A percentile compares a stretch with the other conserved stretches of the same genome.
Evolutionary conservation across 805 yeast genomes (phyloP).

Genomic region (Huiozyma naganishii): DNA sequence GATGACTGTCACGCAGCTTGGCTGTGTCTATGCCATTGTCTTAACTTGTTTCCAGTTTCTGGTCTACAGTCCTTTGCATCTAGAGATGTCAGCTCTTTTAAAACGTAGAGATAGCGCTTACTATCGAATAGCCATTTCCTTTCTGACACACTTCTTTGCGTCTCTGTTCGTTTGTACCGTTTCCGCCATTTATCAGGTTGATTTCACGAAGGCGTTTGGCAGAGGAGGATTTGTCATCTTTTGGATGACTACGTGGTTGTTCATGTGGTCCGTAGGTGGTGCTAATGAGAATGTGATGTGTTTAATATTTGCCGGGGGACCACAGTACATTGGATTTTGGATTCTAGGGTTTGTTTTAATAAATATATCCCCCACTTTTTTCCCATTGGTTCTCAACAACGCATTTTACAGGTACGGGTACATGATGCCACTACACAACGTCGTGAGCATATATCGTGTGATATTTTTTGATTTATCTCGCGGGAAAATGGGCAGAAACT

Average conservation of each 20-base stretch:
- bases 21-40: slow-evolving; percentile 60
- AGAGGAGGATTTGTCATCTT: slow-evolving; percentile 60
- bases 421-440: slow-evolving; percentile 58
- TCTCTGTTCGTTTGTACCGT: slow-evolving; percentile 51
- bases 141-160: slow-evolving; percentile 41
- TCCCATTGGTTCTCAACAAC: slow-evolving; percentile 50
- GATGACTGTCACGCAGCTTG: slow-evolving; percentile 65
- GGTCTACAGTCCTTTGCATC: slow-evolving; percentile 48
- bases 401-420: slow-evolving; percentile 52
- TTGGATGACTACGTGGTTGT: slow-evolving; percentile 59
- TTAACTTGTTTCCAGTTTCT: slow-evolving; percentile 61
- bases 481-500: slow-evolving; percentile 47
- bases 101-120: slow-evolving; percentile 36
- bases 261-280: slow-evolving; percentile 70
- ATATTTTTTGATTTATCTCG: slow-evolving; percentile 46
- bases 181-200: slow-evolving; percentile 58
- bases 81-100: slow-evolving; percentile 35
- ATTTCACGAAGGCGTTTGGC: slow-evolving; percentile 49
- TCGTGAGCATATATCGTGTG: slow-evolving; percentile 50
- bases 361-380: slow-evolving; percentile 60
- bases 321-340: slow-evolving; percentile 65
- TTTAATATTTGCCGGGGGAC: slow-evolving; percentile 40
- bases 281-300: slow-evolving; percentile 57
- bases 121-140: slow-evolving; percentile 41
- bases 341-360: slow-evolving; percentile 55